These are phyloP conservation scores for Aspergillus bridgeri DNA, from an alignment of 495 filamentous ascomycete genomes.

Conservation along the genomic window DNA sequence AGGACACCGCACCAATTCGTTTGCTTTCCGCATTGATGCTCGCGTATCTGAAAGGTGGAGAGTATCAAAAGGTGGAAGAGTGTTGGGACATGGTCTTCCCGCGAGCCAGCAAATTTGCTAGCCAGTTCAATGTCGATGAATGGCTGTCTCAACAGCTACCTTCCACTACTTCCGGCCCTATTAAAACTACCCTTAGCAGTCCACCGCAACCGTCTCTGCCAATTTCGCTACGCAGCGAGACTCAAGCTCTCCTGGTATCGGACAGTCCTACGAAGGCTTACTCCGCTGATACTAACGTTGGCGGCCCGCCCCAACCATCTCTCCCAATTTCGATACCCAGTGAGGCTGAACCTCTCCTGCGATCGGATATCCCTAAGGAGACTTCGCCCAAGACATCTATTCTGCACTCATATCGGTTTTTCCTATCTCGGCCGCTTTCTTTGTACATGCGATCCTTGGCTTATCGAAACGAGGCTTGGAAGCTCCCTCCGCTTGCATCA, in stretches of 20 bases:
- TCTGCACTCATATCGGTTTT: conserved; percentile 53
- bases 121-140: conserved; percentile 18
- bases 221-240: too few species aligned
- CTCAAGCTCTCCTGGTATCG: too few species aligned
- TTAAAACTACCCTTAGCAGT: too few species aligned
- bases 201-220: too few species aligned
- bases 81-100: conserved; percentile 62
- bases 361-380: background rate
- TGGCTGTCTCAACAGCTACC: conserved; percentile 13
- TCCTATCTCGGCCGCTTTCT: conserved; percentile 53
- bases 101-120: conserved; percentile 46
- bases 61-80: conserved; percentile 56
- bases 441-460: conserved; percentile 59
- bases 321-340: background rate
- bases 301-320: conserved; percentile 12
- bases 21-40: conserved; percentile 66
- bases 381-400: conserved; percentile 26
- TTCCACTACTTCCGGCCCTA: too few species aligned
- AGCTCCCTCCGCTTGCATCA: conserved; percentile 47
- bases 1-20: conserved; percentile 44
- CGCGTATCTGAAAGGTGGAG: conserved; percentile 49
- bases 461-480: conserved; percentile 39
- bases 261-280: too few species aligned
- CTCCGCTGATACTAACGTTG: background rate
- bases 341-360: background rate